phyloP scores from a whole-genome alignment of 1,284 basidiomycete genomes.

The Phlebopus sp. region DNA sequence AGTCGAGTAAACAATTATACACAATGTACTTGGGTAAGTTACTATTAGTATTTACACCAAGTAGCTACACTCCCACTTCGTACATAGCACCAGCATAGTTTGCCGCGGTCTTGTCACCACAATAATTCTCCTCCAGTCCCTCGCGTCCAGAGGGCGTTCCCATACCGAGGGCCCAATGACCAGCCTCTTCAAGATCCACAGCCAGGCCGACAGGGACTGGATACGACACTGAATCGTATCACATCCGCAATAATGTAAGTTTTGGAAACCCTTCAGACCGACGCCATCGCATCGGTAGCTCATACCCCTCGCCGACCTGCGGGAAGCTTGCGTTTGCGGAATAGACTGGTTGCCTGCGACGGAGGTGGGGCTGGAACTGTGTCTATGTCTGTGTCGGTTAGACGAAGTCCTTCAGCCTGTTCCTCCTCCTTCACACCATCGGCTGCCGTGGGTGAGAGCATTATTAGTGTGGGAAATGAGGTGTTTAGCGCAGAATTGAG shows the following conservation, averaged over 20 bases:
- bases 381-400: constrained; percentile 9
- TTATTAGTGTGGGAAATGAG: constrained; percentile 3
- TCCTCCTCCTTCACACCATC: constrained; percentile 15
- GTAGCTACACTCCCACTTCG: too few species aligned
- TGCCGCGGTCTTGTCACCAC: too few species aligned
- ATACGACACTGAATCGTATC: too few species aligned
- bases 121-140: too few species aligned
- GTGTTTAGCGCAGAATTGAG: background rate
- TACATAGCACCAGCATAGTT: too few species aligned
- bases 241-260: too few species aligned
- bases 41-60: too few species aligned
- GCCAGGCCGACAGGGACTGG: too few species aligned
- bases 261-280: too few species aligned
- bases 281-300: background rate
- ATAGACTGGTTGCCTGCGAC: constrained; percentile 29
- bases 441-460: constrained; percentile 5
- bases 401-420: constrained; percentile 10
- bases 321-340: constrained; percentile 41
- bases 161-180: too few species aligned
- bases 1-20: constrained; percentile 18
- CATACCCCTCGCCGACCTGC: background rate
- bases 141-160: too few species aligned
- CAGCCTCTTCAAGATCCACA: too few species aligned
- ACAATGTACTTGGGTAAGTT: constrained; percentile 8
- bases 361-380: constrained; percentile 4